These are phyloP conservation scores for Alternaria infectoria DNA, from an alignment of 2,329 filamentous ascomycete genomes.

Conservation along the genomic window DNA sequence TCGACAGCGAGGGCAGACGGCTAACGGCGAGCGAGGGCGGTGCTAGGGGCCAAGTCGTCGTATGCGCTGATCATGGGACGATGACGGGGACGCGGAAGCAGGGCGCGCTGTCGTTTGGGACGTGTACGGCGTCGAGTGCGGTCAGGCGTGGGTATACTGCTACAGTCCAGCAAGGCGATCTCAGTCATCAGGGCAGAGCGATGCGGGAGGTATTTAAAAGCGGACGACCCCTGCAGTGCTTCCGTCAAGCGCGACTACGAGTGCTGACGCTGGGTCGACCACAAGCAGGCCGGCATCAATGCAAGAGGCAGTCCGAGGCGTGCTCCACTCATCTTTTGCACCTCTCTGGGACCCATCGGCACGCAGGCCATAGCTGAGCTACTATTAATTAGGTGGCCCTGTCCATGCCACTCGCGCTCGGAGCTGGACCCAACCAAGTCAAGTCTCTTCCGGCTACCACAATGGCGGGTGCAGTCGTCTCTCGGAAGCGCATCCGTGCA, in stretches of 20 bases:
- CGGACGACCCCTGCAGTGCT: conserved; percentile 24
- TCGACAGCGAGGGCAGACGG: conserved; percentile 21
- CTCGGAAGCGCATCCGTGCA: conserved; percentile 20
- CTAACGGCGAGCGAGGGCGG: conserved; percentile 14
- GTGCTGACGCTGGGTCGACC: conserved; percentile 26
- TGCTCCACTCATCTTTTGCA: conserved; percentile 25
- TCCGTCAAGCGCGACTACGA: conserved; percentile 10
- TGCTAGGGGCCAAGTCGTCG: conserved; percentile 4
- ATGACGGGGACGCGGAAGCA: not conserved
- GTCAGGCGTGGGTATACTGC: conserved; percentile 4
- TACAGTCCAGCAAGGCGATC: conserved; percentile 18
- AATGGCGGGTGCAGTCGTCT: conserved; percentile 21
- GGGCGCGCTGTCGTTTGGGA: not conserved
- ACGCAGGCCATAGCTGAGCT: conserved; percentile 25
- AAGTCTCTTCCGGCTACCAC: conserved; percentile 27
- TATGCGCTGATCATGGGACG: conserved; percentile 15
- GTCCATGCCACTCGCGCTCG: conserved; percentile 25
- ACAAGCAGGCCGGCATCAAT: conserved; percentile 19
- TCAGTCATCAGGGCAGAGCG: conserved; percentile 29
- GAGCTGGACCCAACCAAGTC: conserved; percentile 19
- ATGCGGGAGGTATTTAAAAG: conserved; percentile 36
- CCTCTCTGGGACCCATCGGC: conserved; percentile 30
- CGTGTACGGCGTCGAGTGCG: conserved; percentile 1
- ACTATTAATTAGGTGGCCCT: conserved; percentile 28
- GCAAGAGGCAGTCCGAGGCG: conserved; percentile 22